phyloP scores from a whole-genome alignment of 1,284 basidiomycete species.

The Heterobasidion annosum region DNA sequence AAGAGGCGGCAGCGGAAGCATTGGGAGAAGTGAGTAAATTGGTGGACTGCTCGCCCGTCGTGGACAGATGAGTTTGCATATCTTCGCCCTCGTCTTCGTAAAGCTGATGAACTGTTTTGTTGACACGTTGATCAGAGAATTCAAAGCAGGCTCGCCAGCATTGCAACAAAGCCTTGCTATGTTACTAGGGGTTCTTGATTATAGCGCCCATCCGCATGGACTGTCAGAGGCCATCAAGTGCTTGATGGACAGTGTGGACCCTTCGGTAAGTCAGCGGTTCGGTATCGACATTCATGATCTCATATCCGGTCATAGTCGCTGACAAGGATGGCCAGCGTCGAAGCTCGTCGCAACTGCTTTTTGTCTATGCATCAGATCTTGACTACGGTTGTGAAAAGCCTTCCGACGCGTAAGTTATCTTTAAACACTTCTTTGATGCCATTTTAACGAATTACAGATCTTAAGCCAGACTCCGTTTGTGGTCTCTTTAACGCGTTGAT shows the following conservation, averaged over 20 bases:
- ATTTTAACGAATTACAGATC: constrained; percentile 23
- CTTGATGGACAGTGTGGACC: constrained; percentile 50
- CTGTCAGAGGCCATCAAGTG: constrained; percentile 45
- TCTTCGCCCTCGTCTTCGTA: constrained; percentile 6
- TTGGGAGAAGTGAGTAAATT: constrained; percentile 60
- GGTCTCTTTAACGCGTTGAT: constrained; percentile 45
- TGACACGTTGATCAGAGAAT: constrained; percentile 59
- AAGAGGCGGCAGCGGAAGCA: constrained; percentile 64
- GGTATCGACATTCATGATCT: constrained; percentile 10
- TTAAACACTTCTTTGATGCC: not conserved
- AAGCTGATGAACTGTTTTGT: constrained; percentile 6
- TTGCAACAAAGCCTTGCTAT: constrained; percentile 75
- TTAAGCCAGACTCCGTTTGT: constrained; percentile 33
- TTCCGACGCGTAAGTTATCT: constrained; percentile 36
- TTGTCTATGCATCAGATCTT: constrained; percentile 56
- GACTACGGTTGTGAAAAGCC: constrained; percentile 29
- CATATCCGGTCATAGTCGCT: constrained; percentile 28
- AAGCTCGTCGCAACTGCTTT: constrained; percentile 66
- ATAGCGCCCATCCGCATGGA: constrained; percentile 42
- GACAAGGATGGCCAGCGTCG: constrained; percentile 40
- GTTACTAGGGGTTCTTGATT: constrained; percentile 69
- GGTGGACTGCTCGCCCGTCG: constrained; percentile 49
- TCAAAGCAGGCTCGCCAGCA: constrained; percentile 41
- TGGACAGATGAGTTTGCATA: constrained; percentile 56
- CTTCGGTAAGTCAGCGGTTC: constrained; percentile 33